Conservation (phyloP, 352 stramenopile genomes). For the Phytophthora pseudosyringae region DNA sequence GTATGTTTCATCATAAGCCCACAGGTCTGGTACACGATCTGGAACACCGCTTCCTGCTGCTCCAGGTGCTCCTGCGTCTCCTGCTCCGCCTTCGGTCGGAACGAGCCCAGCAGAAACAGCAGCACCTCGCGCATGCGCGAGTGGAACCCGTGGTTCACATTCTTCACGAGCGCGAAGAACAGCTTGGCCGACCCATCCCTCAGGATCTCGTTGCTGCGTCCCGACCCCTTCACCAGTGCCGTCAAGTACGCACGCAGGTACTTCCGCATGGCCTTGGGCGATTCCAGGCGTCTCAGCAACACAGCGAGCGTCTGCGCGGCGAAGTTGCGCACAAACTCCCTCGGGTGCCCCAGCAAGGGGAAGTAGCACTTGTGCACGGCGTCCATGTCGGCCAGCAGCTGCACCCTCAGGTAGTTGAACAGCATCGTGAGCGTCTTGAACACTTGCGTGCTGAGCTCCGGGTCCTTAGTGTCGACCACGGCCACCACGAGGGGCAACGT, state of each 20-base stretch:
- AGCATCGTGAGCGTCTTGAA: slow-evolving; percentile 93
- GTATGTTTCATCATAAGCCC: slow-evolving; percentile 84
- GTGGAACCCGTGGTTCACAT: slow-evolving; percentile 88
- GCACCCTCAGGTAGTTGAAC: slow-evolving; percentile 86
- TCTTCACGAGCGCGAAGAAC: slow-evolving; percentile 84
- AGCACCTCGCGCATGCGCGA: slow-evolving; percentile 85
- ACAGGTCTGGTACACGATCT: slow-evolving; percentile 74
- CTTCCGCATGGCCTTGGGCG: slow-evolving; percentile 75
- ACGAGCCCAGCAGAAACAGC: slow-evolving; percentile 72
- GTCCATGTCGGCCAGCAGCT: slow-evolving; percentile 90
- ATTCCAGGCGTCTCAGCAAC: slow-evolving; percentile 81
- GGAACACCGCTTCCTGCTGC: slow-evolving; percentile 50
- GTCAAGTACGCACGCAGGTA: slow-evolving; percentile 82
- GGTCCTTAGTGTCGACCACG: slow-evolving; percentile 88
- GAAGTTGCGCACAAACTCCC: slow-evolving; percentile 91
- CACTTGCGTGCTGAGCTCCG: slow-evolving; percentile 89
- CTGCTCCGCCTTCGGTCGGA: slow-evolving; percentile 54
- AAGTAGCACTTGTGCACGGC: slow-evolving; percentile 93
- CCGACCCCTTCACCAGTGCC: slow-evolving; percentile 73
- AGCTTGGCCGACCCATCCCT: slow-evolving; percentile 87
- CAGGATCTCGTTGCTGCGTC: slow-evolving; percentile 68
- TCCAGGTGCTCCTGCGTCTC: slow-evolving; percentile 25
- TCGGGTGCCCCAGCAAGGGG: slow-evolving; percentile 82
- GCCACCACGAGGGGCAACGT: slow-evolving; percentile 72
- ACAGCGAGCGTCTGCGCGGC: slow-evolving; percentile 88